Conservation (phyloP, 2,329 filamentous ascomycete species). For the Xylariomycetidae sp. region DNA sequence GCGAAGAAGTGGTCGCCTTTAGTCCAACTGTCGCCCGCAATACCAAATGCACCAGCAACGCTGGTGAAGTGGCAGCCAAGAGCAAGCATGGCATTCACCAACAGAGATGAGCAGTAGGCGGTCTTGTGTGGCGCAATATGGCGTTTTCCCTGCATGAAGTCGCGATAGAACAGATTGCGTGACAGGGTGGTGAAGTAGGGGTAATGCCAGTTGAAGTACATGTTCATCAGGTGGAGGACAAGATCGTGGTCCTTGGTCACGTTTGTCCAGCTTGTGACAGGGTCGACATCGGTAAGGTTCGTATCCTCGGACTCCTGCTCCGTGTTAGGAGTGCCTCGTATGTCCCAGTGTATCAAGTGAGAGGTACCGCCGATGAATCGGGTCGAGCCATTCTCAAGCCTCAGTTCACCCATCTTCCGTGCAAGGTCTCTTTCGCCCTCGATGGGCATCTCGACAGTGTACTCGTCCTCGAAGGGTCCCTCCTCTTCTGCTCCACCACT, state of each 20-base stretch:
- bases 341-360: conserved; percentile 77
- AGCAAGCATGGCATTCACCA: conserved; percentile 92
- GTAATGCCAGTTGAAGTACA: conserved; percentile 99
- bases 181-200: conserved; percentile 91
- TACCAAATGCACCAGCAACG: conserved; percentile 63
- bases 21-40: conserved; percentile 69
- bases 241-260: conserved; percentile 76
- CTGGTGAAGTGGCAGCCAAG: conserved; percentile 91
- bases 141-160: conserved; percentile 69
- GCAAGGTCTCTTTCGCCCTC: conserved; percentile 73
- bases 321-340: conserved; percentile 33
- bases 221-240: conserved; percentile 81
- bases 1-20: conserved; percentile 95
- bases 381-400: conserved; percentile 79
- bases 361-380: conserved; percentile 93
- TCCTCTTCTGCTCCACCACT: conserved; percentile 29
- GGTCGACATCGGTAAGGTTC: conserved; percentile 53
- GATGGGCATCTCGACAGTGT: conserved; percentile 34
- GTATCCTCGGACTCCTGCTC: conserved; percentile 40
- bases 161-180: conserved; percentile 77
- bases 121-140: conserved; percentile 46
- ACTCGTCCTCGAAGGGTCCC: conserved; percentile 34
- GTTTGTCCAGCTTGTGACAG: conserved; percentile 78
- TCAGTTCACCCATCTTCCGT: conserved; percentile 86
- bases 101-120: conserved; percentile 77